A percentile compares a stretch with the other conserved stretches of the same genome.
Conservation (phyloP, 2,329 filamentous ascomycete genomes). For the Epicoccum sorghinum region DNA sequence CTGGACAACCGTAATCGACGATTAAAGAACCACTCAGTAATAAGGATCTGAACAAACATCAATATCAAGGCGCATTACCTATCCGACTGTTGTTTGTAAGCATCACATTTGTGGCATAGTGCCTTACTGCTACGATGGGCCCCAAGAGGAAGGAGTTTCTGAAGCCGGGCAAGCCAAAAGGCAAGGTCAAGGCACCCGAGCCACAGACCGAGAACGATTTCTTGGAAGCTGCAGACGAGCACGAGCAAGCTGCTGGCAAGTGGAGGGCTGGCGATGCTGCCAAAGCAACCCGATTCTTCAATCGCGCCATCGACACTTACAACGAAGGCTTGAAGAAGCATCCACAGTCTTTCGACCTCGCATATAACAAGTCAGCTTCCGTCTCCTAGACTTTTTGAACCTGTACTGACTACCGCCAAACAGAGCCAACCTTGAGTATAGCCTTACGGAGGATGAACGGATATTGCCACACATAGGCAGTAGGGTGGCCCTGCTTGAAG, state of each 20-base stretch:
- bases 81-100: background rate
- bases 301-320: conserved; percentile 70
- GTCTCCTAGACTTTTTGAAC: background rate
- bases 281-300: conserved; percentile 67
- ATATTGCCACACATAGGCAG: conserved; percentile 65
- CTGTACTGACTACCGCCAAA: background rate
- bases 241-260: conserved; percentile 76
- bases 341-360: conserved; percentile 70
- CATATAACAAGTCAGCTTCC: conserved; percentile 71
- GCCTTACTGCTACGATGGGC: conserved; percentile 25
- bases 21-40: background rate
- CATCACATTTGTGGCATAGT: background rate
- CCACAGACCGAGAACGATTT: conserved; percentile 71
- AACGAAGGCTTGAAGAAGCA: conserved; percentile 66
- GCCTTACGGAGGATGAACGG: conserved; percentile 70
- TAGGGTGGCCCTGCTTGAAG: conserved; percentile 61
- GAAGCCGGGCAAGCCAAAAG: conserved; percentile 37
- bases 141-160: conserved; percentile 41
- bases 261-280: conserved; percentile 73
- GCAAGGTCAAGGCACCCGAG: conserved; percentile 49
- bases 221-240: conserved; percentile 69
- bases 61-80: no score
- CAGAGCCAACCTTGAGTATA: conserved; percentile 72
- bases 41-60: background rate
- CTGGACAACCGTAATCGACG: background rate